These are phyloP conservation scores for Talaromyces proteolyticus DNA, from an alignment of 495 filamentous ascomycete species.

Conservation along the genomic window DNA sequence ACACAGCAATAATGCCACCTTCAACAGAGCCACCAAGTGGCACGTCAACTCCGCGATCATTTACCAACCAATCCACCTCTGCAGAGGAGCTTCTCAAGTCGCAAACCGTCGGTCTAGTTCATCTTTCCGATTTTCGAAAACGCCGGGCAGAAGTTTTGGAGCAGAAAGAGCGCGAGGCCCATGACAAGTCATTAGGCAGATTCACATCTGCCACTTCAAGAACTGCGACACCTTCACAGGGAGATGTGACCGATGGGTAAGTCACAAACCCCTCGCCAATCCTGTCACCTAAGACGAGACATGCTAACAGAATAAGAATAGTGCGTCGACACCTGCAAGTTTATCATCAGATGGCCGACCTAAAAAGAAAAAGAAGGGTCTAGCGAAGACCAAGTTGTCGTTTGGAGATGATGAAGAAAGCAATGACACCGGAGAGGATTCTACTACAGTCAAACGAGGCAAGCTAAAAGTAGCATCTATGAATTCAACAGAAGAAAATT, in stretches of 20 bases:
- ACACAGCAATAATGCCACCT: slow-evolving; percentile 24
- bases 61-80: slow-evolving; percentile 72
- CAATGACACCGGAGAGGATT: slow-evolving; percentile 32
- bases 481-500: slow-evolving; percentile 31
- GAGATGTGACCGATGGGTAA: slow-evolving; percentile 49
- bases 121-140: slow-evolving; percentile 93
- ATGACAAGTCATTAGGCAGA: slow-evolving; percentile 51
- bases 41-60: slow-evolving; percentile 44
- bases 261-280: slow-evolving; percentile 17
- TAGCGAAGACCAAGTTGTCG: slow-evolving; percentile 61
- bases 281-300: slow-evolving; percentile 2
- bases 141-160: slow-evolving; percentile 91
- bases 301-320: slow-evolving; percentile 35
- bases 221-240: slow-evolving; percentile 45
- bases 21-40: slow-evolving; percentile 27
- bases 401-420: slow-evolving; percentile 56
- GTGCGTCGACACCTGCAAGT: slow-evolving; percentile 32
- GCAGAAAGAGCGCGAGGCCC: slow-evolving; percentile 78
- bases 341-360: slow-evolving; percentile 30
- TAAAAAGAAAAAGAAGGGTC: slow-evolving; percentile 60
- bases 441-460: slow-evolving; percentile 22
- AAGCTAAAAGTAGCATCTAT: slow-evolving; percentile 32
- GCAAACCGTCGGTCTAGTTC: slow-evolving; percentile 88
- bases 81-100: slow-evolving; percentile 88
- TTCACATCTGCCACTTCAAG: slow-evolving; percentile 42